A percentile compares a stretch with the other conserved stretches of the same genome.
These are phyloP conservation scores for Fusarium sambucinum DNA, from an alignment of 2,329 filamentous ascomycete species.

Conservation along the genomic window DNA sequence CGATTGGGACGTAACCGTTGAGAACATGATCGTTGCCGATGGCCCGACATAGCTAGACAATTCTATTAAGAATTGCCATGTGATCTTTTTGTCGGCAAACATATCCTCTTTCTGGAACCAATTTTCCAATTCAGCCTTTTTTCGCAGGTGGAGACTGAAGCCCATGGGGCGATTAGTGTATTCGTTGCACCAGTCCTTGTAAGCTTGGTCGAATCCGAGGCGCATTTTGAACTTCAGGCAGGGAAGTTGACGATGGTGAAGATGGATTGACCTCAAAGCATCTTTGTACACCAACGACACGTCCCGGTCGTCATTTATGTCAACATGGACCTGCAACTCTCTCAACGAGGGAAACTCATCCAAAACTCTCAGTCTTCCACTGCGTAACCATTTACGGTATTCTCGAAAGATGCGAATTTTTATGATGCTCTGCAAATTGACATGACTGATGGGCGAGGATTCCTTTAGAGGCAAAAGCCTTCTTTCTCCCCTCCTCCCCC, in stretches of 20 bases:
- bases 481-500: neutral
- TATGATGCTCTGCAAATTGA: slow-evolving; percentile 12
- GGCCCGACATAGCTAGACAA: slow-evolving; percentile 1
- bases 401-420: slow-evolving; percentile 5
- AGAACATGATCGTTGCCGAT: neutral
- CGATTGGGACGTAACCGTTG: neutral
- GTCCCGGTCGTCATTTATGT: neutral
- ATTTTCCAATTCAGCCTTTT: slow-evolving; percentile 15
- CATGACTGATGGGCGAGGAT: slow-evolving; percentile 6
- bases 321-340: slow-evolving; percentile 15
- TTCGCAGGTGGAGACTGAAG: slow-evolving; percentile 20
- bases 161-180: neutral
- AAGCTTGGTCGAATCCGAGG: neutral
- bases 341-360: slow-evolving; percentile 18
- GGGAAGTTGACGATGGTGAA: neutral
- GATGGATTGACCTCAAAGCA: neutral
- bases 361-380: neutral
- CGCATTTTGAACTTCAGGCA: neutral
- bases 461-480: neutral
- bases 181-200: slow-evolving; percentile 8
- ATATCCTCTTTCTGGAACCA: slow-evolving; percentile 10
- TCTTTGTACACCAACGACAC: neutral
- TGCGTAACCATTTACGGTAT: slow-evolving; percentile 3
- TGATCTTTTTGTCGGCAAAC: slow-evolving; percentile 4
- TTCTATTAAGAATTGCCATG: slow-evolving; percentile 25